Base-by-base conservation (phyloP, 345 rosid species). In the Rhodamnia argentea region DNA sequence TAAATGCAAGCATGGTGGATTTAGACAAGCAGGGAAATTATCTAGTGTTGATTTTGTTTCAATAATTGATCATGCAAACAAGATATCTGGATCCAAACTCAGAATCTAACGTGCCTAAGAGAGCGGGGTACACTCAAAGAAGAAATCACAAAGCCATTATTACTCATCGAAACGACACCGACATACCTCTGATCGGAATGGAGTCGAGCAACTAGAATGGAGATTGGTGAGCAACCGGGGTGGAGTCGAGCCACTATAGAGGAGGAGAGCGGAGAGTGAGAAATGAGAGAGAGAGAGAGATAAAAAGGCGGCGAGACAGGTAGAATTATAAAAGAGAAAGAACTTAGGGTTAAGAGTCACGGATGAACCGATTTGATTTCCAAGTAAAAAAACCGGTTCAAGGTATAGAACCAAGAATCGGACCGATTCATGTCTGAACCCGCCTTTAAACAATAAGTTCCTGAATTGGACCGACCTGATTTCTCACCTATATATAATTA, bases 81-180 rank as follows among this genome's bases (percentile, higher is more conserved):
- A 70, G 78, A 32, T 9, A 70, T 70, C 13, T 0, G 10, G 7
- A 37, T 70, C 18, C 16, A 4, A 9, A 4, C 78, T 32, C 42
- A 3, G 2, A 70, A 32, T 18, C 13, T 8, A 0, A 18, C 76
- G 1, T 7, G 24, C 3, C 6, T 1, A 1, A 4, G 6, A 32
- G 76, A 32, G 76, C 0, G 1, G 7, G 15, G 6, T 7, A 64
- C 32, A 9, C 16, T 64, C 44, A 64, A 7, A 2, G 1, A 32
- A 64, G 40, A 20, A 64, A 64, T 32, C 44, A 64, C 7, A 32
- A 8, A 64, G 6, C 24, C 24, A 32, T 32, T 10, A 4, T 32
- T 32, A 32, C 18, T 32, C 47, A 8, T 32, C 24, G 1, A 9
- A 70, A 18, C 0, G 13, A 70, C 18, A 18, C 6, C 22, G 24